These are phyloP conservation scores for Saccharomycopsis synnaedendra DNA, from an alignment of 805 yeast genomes.

Conservation along the genomic window DNA sequence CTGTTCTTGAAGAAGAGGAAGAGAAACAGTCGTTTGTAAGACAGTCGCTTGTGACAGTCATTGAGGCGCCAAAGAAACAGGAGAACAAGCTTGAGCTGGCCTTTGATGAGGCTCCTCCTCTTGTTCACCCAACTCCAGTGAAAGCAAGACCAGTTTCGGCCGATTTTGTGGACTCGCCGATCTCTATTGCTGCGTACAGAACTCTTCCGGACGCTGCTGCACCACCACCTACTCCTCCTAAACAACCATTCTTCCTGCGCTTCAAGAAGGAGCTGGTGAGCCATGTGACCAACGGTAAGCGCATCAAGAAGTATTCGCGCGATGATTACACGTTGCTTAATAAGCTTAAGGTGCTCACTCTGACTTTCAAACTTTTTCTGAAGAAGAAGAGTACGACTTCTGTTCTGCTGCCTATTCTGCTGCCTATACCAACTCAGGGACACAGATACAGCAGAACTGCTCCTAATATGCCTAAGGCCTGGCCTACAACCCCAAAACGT, in stretches of 20 bases:
- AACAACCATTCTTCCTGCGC: neutral
- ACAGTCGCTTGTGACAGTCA: neutral
- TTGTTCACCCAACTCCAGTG: no score
- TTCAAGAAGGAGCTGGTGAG: no score
- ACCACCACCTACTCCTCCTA: neutral
- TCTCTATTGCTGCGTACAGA: slow-evolving; percentile 9
- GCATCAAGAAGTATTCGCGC: slow-evolving; percentile 8
- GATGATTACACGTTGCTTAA: slow-evolving; percentile 14
- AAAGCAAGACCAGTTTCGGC: no score
- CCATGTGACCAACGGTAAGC: slow-evolving; percentile 10
- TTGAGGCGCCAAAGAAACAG: neutral
- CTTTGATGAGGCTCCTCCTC: neutral
- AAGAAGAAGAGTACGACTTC: neutral
- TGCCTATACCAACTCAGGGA: neutral
- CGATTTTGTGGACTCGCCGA: neutral
- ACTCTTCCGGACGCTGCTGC: slow-evolving; percentile 5
- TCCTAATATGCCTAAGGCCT: neutral
- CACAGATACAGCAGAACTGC: neutral
- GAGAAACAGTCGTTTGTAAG: no score
- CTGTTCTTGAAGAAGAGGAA: neutral
- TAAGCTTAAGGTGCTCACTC: slow-evolving; percentile 12
- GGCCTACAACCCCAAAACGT: no score
- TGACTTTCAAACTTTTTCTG: slow-evolving; percentile 7
- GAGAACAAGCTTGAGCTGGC: neutral
- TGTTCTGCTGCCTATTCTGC: neutral